phyloP scores from a whole-genome alignment of 2,329 filamentous ascomycete species.

The Cryoendolithus antarcticus region DNA sequence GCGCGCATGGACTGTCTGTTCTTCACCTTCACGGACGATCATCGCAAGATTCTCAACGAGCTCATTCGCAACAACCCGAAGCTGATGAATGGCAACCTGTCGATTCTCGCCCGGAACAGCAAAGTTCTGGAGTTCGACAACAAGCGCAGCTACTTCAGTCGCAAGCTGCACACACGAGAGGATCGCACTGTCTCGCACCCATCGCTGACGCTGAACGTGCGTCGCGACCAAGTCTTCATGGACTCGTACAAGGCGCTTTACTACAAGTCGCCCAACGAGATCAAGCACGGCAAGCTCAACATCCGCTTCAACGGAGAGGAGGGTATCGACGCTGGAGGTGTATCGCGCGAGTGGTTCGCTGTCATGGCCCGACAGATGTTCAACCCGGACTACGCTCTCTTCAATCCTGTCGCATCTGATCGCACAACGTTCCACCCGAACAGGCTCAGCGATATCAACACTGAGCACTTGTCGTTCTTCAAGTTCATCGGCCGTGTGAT shows the following conservation, averaged over 20 bases:
- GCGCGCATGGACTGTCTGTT: constrained; percentile 78
- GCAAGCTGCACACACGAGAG: constrained; percentile 69
- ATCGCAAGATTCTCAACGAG: constrained; percentile 94
- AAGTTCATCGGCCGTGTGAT: constrained; percentile 99
- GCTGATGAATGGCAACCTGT: constrained; percentile 96
- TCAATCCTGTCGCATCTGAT: constrained; percentile 92
- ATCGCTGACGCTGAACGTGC: constrained; percentile 75
- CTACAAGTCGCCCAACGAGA: constrained; percentile 91
- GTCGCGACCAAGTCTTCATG: constrained; percentile 90
- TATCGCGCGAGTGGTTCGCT: constrained; percentile 98
- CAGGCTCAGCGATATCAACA: constrained; percentile 83
- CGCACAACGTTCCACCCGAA: constrained; percentile 98
- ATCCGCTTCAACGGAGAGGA: constrained; percentile 96
- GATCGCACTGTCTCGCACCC: constrained; percentile 58
- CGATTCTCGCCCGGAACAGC: constrained; percentile 90
- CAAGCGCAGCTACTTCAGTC: constrained; percentile 97
- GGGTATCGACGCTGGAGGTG: constrained; percentile 92
- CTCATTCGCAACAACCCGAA: constrained; percentile 94
- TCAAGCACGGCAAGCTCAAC: constrained; percentile 98
- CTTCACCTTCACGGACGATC: constrained; percentile 95
- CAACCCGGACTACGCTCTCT: constrained; percentile 92
- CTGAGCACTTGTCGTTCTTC: constrained; percentile 94
- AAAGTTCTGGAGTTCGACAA: constrained; percentile 99
- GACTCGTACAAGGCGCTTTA: constrained; percentile 98
- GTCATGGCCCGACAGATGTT: constrained; percentile 97